Percentiles rank a stretch among this genome's conserved stretches.
These are phyloP conservation scores for Penicillium sp. DNA, from an alignment of 2,329 filamentous ascomycete species.

Conservation along the genomic window DNA sequence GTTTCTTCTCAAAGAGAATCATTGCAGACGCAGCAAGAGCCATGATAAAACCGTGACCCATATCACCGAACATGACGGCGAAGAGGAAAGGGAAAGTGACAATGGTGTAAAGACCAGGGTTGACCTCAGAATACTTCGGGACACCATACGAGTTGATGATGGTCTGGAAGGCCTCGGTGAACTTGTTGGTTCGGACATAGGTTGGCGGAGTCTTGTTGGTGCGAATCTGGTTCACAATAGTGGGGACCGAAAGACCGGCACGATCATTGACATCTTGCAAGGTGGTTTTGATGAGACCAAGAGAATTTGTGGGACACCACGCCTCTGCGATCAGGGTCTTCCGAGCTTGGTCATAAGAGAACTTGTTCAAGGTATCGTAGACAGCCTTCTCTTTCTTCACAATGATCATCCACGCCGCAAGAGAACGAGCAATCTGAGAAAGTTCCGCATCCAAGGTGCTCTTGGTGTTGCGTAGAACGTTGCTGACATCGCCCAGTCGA, in stretches of 20 bases:
- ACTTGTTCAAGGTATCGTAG: constrained; percentile 89
- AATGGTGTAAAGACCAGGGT: constrained; percentile 94
- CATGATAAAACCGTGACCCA: constrained; percentile 91
- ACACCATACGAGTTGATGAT: constrained; percentile 99
- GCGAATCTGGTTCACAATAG: constrained; percentile 95
- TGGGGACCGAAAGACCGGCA: constrained; percentile 91
- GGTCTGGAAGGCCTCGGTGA: constrained; percentile 95
- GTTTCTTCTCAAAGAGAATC: constrained; percentile 92
- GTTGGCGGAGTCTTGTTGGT: constrained; percentile 97
- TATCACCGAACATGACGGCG: constrained; percentile 99
- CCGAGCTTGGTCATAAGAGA: constrained; percentile 91
- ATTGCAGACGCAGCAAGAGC: constrained; percentile 74
- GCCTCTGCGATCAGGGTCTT: constrained; percentile 97
- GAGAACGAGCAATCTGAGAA: constrained; percentile 82
- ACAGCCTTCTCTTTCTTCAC: constrained; percentile 98
- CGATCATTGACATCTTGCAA: constrained; percentile 95
- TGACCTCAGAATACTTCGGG: constrained; percentile 94
- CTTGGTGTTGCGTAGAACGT: constrained; percentile 91
- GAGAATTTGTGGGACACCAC: constrained; percentile 90
- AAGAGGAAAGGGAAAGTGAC: constrained; percentile 86
- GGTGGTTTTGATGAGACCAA: constrained; percentile 83
- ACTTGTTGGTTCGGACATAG: constrained; percentile 97
- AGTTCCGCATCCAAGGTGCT: constrained; percentile 88
- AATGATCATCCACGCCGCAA: constrained; percentile 96
- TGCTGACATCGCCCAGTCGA: constrained; percentile 81